Evolutionary conservation across 305 asterid species (phyloP), one percentile per base, ranked within the genome.

Genomic region (Solanum hybrid): DNA sequence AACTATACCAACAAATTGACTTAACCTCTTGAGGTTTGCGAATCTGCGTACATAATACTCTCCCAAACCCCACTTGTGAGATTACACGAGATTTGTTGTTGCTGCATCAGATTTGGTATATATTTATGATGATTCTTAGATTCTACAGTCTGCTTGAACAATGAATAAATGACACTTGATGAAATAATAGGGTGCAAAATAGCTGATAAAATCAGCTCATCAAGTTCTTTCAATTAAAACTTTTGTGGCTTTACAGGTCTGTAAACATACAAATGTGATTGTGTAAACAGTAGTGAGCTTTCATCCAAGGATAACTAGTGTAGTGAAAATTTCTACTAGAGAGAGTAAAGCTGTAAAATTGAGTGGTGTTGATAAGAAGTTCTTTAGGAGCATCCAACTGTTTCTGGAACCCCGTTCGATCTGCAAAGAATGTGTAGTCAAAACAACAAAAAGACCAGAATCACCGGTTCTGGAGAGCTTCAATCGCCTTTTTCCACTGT

Each of bases 401-500:
- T 87, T 88, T 76, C 86, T 75, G 85, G 86, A 76, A 29, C n/a
- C 22, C 72, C 51, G 34, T 87, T 87, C 87, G 89, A 91, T 91
- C 93, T 91, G 87, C 90, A 91, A 94, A 92, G 93, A 93, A 93
- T 94, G 92, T 88, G 88, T 64, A 76, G 69, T 51, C 89, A 66
- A 90, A 88, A 92, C 90, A 88, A 92, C 90, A 37, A 37, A 31
- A 85, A 34, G 16, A 85, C 32, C 76, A 82, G 87, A 66, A 81
- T 94, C 92, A 96, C 91, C 96, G 96, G 81, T 91, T 97, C 91
- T 97, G 99, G 90, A 97, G 99, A 92, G 94, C 90, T 93, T 97
- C 99, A 32, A 97, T 94, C 10, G 99, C 99, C 93, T 93, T 96
- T 90, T 97, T 97, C 99, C 99, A 97, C 90, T 97, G 99, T 26